Percentiles rank a stretch among this genome's conserved stretches.
These are phyloP conservation scores for Albophoma yamanashiensis DNA, from an alignment of 2,329 filamentous ascomycete genomes.

Conservation along the genomic window DNA sequence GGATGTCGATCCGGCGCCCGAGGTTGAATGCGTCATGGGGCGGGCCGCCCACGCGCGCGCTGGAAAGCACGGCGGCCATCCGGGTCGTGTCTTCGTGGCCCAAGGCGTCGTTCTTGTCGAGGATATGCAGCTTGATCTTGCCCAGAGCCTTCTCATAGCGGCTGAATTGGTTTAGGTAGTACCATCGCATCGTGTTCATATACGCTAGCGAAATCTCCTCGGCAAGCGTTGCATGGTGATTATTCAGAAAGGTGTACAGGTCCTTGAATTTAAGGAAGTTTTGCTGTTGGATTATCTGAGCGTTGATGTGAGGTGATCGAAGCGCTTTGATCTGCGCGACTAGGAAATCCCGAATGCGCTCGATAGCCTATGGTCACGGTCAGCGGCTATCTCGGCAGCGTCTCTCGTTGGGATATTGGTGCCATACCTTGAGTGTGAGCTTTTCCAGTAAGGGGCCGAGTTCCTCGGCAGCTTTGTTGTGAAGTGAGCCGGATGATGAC, in stretches of 20 bases:
- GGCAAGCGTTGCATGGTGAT: slow-evolving; percentile 71
- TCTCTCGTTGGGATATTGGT: neutral
- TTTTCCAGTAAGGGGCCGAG: slow-evolving; percentile 77
- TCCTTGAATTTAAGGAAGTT: slow-evolving; percentile 84
- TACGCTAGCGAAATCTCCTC: slow-evolving; percentile 90
- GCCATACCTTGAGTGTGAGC: slow-evolving; percentile 62
- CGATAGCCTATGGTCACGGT: slow-evolving; percentile 52
- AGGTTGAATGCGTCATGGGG: slow-evolving; percentile 83
- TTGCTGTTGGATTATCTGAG: slow-evolving; percentile 92
- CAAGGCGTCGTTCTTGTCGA: slow-evolving; percentile 77
- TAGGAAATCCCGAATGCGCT: slow-evolving; percentile 88
- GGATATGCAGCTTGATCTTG: slow-evolving; percentile 70
- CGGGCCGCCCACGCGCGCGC: slow-evolving; percentile 33
- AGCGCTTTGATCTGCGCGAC: slow-evolving; percentile 91
- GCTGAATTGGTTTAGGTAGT: slow-evolving; percentile 84
- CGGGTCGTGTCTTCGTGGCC: slow-evolving; percentile 65
- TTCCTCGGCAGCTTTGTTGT: slow-evolving; percentile 70
- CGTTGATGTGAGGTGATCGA: slow-evolving; percentile 90
- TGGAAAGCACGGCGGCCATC: slow-evolving; percentile 48
- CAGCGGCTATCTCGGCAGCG: neutral
- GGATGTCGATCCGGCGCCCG: slow-evolving; percentile 72
- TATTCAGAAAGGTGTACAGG: slow-evolving; percentile 73
- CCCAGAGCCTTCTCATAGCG: slow-evolving; percentile 77
- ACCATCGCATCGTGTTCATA: slow-evolving; percentile 98
- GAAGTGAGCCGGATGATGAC: slow-evolving; percentile 40